phyloP scores from a whole-genome alignment of 2,329 filamentous ascomycete genomes.

The Sordariomycetes sp. region DNA sequence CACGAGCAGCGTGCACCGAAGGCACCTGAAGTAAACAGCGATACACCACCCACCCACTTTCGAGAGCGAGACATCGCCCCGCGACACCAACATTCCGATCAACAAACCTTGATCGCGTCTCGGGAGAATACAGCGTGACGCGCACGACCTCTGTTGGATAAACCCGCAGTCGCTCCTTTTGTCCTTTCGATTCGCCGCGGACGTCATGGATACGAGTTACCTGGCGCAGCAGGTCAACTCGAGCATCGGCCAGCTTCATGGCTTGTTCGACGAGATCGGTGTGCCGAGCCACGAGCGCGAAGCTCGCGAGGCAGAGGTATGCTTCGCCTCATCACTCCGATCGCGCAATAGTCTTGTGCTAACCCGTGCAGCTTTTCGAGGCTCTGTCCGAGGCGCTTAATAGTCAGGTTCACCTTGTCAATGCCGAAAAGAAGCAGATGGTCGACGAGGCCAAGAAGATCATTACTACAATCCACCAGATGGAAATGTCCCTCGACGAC shows the following conservation, averaged over 20 bases:
- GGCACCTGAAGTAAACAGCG: too few relatives aligned
- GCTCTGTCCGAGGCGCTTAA: constrained; percentile 87
- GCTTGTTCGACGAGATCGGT: constrained; percentile 94
- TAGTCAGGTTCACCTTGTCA: constrained; percentile 78
- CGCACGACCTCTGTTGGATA: neutral
- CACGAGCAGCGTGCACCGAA: too few relatives aligned
- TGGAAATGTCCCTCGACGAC: constrained; percentile 85
- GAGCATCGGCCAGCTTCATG: constrained; percentile 88
- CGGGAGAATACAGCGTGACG: neutral
- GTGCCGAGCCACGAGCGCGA: constrained; percentile 92
- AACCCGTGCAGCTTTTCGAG: constrained; percentile 61
- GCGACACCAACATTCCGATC: constrained; percentile 1
- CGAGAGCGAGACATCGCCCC: constrained; percentile 1
- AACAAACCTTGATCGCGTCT: too few relatives aligned
- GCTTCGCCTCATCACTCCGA: constrained; percentile 2
- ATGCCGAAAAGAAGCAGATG: constrained; percentile 81
- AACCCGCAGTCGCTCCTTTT: neutral
- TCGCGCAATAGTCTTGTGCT: neutral
- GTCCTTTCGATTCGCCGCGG: neutral
- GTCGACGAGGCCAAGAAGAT: constrained; percentile 82
- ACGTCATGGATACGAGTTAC: constrained; percentile 77
- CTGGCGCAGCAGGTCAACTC: constrained; percentile 90
- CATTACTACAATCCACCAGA: constrained; percentile 80
- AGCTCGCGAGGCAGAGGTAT: constrained; percentile 77
- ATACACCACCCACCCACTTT: too few relatives aligned